Base-by-base conservation (phyloP, 352 stramenopile genomes). In the Globisporangium lucens region DNA sequence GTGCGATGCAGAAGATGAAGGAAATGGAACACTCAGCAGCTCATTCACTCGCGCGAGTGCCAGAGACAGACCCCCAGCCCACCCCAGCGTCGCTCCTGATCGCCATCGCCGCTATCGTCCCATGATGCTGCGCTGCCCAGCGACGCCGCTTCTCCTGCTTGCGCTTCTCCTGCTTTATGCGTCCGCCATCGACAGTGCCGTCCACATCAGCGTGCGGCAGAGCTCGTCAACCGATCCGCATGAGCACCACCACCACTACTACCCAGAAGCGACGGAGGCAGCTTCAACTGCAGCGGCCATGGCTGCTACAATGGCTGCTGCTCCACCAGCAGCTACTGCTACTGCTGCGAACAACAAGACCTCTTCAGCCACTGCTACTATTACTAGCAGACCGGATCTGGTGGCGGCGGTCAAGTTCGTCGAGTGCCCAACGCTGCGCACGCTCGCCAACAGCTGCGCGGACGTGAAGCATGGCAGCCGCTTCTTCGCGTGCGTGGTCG, bases 401-500 rank as follows among this genome's bases (percentile, higher is more conserved):
- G 22, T 29, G 3, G 43, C 56, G 5, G 63, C 41, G 20, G 12
- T 46, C 24, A 63, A 63, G 41, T 36, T 51, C 6, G 55, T 35
- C 29, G 9, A n/a, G 1, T 60, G 47, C 27, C 62, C 33, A 22
- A 33, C 3, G 10, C 36, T 56, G 41, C 63, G 63, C 15, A 56
- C 63, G 53, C 52, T 63, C 27, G 20, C 38, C 12, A 8, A 29
- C 29, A 41, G 27, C 41, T 63, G 63, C 12, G 22, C 12, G 38
- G 56, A 47, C 4, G 9, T 47, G 20, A 30, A 15, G 7, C 41
- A 24, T 15, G 22, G 53, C 24, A 12, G 8, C 36, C 6, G 9
- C 22, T 10, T 17, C 20, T 43, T 56, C 59, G 47, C 66, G 49
- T 71, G 66, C 24, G 51, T 71, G 12, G 51, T 56, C 15, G 59